phyloP scores from a whole-genome alignment of 2,329 filamentous ascomycete species.

The Neonectria hederae region DNA sequence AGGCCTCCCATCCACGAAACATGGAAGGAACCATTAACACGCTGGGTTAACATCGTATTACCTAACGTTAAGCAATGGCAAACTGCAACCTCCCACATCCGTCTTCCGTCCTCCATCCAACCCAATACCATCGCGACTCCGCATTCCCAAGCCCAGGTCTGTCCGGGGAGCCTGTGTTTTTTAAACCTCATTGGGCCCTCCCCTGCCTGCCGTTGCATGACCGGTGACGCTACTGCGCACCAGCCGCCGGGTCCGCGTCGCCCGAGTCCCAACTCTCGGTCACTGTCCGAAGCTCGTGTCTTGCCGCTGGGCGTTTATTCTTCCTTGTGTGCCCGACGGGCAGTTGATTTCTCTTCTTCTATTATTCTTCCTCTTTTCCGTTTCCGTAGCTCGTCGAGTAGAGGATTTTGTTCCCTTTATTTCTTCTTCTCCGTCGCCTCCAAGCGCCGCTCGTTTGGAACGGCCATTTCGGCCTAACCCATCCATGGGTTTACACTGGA shows the following conservation, averaged over 20 bases:
- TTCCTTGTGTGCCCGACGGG: conserved; percentile 18
- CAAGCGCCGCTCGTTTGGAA: conserved; percentile 5
- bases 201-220: conserved; percentile 31
- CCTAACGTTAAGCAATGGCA: not conserved
- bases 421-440: not conserved
- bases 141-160: not conserved
- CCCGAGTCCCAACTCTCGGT: conserved; percentile 38
- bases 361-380: conserved; percentile 31
- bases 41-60: too few relatives aligned
- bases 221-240: conserved; percentile 25
- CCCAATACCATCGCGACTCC: not conserved
- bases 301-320: conserved; percentile 34
- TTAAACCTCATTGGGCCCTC: conserved; percentile 29
- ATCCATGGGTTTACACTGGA: conserved; percentile 19
- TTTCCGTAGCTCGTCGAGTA: not conserved
- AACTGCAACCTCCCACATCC: not conserved
- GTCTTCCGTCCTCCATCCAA: not conserved
- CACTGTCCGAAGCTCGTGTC: conserved; percentile 41
- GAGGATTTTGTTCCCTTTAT: not conserved
- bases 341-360: conserved; percentile 21
- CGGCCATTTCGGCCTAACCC: not conserved
- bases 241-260: conserved; percentile 34
- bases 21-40: too few relatives aligned
- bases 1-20: too few relatives aligned
- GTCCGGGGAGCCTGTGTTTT: conserved; percentile 16